These are phyloP conservation scores for Trametes pubescens DNA, from an alignment of 1,284 basidiomycete species.

Conservation along the genomic window DNA sequence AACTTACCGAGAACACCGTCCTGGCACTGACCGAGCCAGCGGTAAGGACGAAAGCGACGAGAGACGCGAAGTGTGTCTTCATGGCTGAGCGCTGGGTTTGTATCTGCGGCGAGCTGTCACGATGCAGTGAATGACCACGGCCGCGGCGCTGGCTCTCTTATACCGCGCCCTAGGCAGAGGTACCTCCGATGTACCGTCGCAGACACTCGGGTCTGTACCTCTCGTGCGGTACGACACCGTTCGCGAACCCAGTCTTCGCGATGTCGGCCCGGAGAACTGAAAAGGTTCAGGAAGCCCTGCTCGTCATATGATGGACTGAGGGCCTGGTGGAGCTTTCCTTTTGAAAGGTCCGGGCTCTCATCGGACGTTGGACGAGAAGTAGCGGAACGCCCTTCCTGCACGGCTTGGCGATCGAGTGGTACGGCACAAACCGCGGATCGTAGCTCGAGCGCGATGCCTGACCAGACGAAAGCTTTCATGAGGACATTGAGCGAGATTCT, in stretches of 20 bases:
- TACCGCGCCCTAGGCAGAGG: not conserved
- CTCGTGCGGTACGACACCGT: not conserved
- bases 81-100: slow-evolving; percentile 22
- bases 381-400: not conserved
- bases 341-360: slow-evolving; percentile 19
- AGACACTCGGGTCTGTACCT: not conserved
- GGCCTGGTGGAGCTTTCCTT: slow-evolving; percentile 15
- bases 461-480: not conserved
- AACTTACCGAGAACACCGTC: slow-evolving; percentile 49
- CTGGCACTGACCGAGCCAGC: slow-evolving; percentile 42
- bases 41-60: slow-evolving; percentile 41
- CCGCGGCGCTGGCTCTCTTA: slow-evolving; percentile 18
- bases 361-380: not conserved
- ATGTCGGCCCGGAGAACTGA: slow-evolving; percentile 3
- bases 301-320: slow-evolving; percentile 26
- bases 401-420: not conserved
- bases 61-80: slow-evolving; percentile 31
- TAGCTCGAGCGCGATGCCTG: not conserved
- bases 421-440: not conserved
- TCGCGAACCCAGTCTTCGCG: not conserved
- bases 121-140: slow-evolving; percentile 11
- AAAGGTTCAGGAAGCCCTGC: not conserved
- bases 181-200: not conserved
- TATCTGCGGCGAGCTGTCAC: not conserved
- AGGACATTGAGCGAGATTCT: slow-evolving; percentile 21